phyloP scores from a whole-genome alignment of 805 yeast genomes.

The Metschnikowia peoriensis region DNA sequence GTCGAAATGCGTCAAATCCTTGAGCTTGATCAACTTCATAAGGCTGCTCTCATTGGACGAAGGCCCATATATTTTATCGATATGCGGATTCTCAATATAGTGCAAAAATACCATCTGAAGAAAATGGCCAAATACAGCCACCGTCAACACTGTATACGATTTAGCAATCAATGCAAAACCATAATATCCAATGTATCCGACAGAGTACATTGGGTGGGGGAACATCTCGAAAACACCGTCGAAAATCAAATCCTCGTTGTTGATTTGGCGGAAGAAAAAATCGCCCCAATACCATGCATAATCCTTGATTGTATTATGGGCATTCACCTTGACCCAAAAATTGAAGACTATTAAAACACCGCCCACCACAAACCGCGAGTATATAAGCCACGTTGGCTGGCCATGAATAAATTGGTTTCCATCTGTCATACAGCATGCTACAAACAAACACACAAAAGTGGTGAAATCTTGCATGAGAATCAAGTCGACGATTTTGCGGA shows the following conservation, averaged over 20 bases:
- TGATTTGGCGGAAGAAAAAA: constrained; percentile 72
- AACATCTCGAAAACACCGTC: constrained; percentile 89
- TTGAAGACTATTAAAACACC: constrained; percentile 62
- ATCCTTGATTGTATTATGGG: constrained; percentile 84
- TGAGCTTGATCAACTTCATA: constrained; percentile 43
- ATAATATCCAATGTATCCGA: constrained; percentile 84
- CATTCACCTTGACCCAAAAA: constrained; percentile 82
- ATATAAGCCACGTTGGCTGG: constrained; percentile 45
- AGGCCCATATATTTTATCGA: constrained; percentile 72
- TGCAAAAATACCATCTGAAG: constrained; percentile 73
- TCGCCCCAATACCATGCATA: constrained; percentile 97
- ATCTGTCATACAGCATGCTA: constrained; percentile 41
- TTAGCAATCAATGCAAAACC: constrained; percentile 78
- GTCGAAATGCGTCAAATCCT: constrained; percentile 44
- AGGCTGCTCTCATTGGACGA: constrained; percentile 37
- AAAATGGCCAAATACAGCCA: constrained; percentile 73
- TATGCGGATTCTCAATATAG: constrained; percentile 81
- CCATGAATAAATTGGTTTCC: constrained; percentile 35
- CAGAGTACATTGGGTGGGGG: constrained; percentile 91
- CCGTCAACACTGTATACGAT: constrained; percentile 64
- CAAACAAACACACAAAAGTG: constrained; percentile 66
- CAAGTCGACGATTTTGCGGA: constrained; percentile 76
- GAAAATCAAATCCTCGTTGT: constrained; percentile 65
- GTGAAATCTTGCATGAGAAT: constrained; percentile 83
- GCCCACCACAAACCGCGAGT: constrained; percentile 59